A percentile compares a stretch with the other conserved stretches of the same genome.
These are phyloP conservation scores for Prunella vulgaris DNA, from an alignment of 257 asterid genomes.

Conservation along the genomic window DNA sequence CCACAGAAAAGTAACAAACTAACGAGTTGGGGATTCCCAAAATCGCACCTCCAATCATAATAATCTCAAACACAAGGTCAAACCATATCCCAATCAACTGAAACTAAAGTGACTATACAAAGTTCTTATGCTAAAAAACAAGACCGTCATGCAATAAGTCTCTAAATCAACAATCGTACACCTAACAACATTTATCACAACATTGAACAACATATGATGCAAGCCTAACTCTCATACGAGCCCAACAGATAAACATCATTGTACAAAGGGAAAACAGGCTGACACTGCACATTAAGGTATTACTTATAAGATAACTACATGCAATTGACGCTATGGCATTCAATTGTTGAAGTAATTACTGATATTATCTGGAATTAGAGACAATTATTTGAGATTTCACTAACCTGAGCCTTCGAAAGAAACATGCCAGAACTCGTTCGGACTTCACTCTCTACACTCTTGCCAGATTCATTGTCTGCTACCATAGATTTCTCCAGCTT, in stretches of 20 bases:
- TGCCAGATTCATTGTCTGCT: slow-evolving; percentile 83
- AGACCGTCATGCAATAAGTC: not conserved
- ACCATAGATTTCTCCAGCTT: slow-evolving; percentile 94
- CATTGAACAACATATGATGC: not conserved
- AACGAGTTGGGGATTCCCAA: not conserved
- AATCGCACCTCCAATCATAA: not conserved
- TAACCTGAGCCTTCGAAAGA: slow-evolving; percentile 63
- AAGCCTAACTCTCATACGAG: not conserved
- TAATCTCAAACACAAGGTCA: not conserved
- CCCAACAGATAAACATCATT: not conserved
- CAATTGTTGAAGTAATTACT: not conserved
- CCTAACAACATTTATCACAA: not conserved
- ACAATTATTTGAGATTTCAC: slow-evolving; percentile 10
- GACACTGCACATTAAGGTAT: not conserved
- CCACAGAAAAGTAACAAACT: not conserved
- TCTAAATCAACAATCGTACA: not conserved
- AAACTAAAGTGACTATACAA: not conserved
- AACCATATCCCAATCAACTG: not conserved
- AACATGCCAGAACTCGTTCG: slow-evolving; percentile 96
- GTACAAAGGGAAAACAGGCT: not conserved
- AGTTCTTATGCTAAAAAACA: not conserved
- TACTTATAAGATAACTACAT: not conserved
- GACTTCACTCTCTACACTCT: slow-evolving; percentile 80
- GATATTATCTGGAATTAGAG: slow-evolving; percentile 5
- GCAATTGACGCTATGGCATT: not conserved